Evolutionary conservation across 208 protist species (phyloP).

Genomic region (Wallacemonas sp.): DNA sequence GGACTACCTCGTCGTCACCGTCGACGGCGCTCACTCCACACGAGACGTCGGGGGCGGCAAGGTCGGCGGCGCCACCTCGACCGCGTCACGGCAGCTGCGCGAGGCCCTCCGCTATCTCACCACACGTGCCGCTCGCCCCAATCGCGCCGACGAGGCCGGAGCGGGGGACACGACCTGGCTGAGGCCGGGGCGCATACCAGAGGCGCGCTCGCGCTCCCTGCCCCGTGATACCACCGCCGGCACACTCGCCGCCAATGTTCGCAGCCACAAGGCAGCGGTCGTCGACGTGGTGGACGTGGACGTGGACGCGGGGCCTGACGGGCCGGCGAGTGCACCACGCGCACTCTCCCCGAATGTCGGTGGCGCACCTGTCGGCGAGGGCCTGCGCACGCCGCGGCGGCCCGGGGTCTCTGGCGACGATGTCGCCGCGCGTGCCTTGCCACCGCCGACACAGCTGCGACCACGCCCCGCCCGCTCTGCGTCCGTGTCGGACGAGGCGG

Average conservation of each 20-base stretch:
- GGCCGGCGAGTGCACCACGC: too few relatives aligned
- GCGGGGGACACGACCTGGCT: neutral
- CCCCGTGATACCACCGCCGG: slow-evolving; percentile 7
- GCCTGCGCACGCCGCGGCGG: neutral
- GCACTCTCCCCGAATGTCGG: too few relatives aligned
- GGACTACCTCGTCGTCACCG: slow-evolving; percentile 26
- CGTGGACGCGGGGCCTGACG: neutral
- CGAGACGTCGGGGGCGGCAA: neutral
- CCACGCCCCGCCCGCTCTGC: neutral
- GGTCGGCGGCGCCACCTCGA: neutral
- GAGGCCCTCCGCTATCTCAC: slow-evolving; percentile 5
- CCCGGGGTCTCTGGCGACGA: neutral
- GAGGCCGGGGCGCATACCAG: neutral
- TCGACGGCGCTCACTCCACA: slow-evolving; percentile 46
- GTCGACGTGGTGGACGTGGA: slow-evolving; percentile 9
- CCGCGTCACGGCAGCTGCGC: neutral
- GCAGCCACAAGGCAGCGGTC: neutral
- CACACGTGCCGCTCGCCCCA: too few relatives aligned
- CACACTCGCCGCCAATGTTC: neutral
- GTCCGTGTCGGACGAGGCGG: neutral
- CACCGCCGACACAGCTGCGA: slow-evolving; percentile 11
- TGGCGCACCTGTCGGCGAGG: neutral
- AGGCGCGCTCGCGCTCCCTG: slow-evolving; percentile 2
- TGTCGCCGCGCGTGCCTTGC: neutral
- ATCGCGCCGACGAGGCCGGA: neutral